Percentiles rank a stretch among this genome's conserved stretches.
Evolutionary conservation across 1,284 basidiomycete genomes (phyloP).

Genomic region (Papiliotrema laurentii): DNA sequence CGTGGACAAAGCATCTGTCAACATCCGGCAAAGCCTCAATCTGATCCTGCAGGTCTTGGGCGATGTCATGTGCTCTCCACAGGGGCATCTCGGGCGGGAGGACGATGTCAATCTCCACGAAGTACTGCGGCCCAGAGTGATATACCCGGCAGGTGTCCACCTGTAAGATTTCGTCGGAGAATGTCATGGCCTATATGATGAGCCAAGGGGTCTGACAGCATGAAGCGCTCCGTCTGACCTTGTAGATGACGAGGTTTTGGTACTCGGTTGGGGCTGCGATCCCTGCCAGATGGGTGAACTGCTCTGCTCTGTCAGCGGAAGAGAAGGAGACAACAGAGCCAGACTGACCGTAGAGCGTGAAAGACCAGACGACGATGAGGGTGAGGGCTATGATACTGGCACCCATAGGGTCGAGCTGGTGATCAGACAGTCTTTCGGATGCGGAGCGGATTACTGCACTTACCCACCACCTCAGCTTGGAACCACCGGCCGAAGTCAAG

Average conservation of each 20-base stretch:
- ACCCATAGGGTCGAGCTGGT: conserved; percentile 43
- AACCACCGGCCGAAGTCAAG: conserved; percentile 84
- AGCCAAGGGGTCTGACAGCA: too few species aligned
- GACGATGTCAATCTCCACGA: conserved; percentile 92
- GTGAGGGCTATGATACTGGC: conserved; percentile 63
- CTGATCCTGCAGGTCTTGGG: conserved; percentile 88
- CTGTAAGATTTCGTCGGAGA: conserved; percentile 75
- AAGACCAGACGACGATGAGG: conserved; percentile 75
- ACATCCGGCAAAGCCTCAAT: conserved; percentile 88
- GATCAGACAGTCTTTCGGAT: neutral
- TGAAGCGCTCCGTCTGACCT: conserved; percentile 48
- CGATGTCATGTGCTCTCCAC: conserved; percentile 87
- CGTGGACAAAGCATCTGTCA: conserved; percentile 86
- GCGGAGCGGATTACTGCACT: conserved; percentile 7
- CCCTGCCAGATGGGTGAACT: conserved; percentile 86
- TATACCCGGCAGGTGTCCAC: conserved; percentile 87
- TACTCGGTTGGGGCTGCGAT: conserved; percentile 88
- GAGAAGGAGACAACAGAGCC: neutral
- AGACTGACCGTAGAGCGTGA: conserved; percentile 60
- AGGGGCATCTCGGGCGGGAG: conserved; percentile 84
- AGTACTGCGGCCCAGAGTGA: conserved; percentile 69
- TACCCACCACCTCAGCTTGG: conserved; percentile 57
- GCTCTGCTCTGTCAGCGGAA: conserved; percentile 40
- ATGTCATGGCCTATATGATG: conserved; percentile 61
- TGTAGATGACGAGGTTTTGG: conserved; percentile 86